phyloP scores from a whole-genome alignment of 331 rosid species.

The Acacia pycnantha region DNA sequence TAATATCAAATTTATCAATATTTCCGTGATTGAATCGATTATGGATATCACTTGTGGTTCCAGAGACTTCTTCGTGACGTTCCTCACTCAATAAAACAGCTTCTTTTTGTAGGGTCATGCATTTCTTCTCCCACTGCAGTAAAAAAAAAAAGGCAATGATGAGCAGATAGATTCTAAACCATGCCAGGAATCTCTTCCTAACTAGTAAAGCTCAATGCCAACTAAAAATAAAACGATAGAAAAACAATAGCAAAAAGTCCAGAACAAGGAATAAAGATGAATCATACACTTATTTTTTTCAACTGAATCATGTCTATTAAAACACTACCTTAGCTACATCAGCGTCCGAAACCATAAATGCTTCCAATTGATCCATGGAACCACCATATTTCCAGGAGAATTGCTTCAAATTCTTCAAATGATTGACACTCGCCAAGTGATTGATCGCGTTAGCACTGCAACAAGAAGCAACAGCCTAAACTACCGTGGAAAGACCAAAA shows the following conservation, averaged over 20 bases:
- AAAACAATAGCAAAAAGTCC: background rate
- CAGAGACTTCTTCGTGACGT: conserved; percentile 34
- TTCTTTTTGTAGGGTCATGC: conserved; percentile 39
- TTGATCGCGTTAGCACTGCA: conserved; percentile 66
- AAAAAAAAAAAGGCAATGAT: conserved; percentile 2
- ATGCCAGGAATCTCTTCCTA: background rate
- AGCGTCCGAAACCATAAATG: conserved; percentile 53
- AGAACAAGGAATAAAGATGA: background rate
- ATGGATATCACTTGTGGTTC: conserved; percentile 89
- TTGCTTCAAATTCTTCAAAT: conserved; percentile 78
- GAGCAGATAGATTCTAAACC: conserved; percentile 19
- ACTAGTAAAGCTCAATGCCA: background rate
- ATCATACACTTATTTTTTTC: background rate
- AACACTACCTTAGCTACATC: conserved; percentile 61
- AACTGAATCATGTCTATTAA: background rate
- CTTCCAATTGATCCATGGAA: conserved; percentile 42
- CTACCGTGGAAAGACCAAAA: background rate
- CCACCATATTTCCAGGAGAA: conserved; percentile 86
- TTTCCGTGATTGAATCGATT: conserved; percentile 63
- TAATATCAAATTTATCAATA: conserved; percentile 64
- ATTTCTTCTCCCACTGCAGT: conserved; percentile 88
- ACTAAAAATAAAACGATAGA: background rate
- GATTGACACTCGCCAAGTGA: conserved; percentile 70
- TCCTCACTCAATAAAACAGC: conserved; percentile 39
- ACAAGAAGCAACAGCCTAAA: conserved; percentile 9